Evolutionary conservation across 2,329 filamentous ascomycete genomes (phyloP).

Genomic region (Ophiocordyceps camponoti-leonardi): DNA sequence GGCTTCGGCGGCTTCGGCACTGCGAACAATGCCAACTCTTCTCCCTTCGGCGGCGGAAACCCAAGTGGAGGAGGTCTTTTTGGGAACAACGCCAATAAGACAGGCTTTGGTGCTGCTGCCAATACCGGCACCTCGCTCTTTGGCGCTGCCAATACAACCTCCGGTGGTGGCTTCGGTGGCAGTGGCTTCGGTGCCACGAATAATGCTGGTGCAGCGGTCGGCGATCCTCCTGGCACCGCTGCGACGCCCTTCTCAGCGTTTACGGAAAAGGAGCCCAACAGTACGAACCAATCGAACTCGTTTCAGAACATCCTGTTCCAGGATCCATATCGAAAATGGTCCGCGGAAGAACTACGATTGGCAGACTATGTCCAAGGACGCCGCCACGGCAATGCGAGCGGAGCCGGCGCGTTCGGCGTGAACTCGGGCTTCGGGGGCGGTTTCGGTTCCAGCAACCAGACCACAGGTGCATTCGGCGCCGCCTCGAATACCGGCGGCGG

Average conservation of each 20-base stretch:
- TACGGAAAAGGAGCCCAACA: conserved; percentile 55
- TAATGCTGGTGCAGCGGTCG: conserved; percentile 31
- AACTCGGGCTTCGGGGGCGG: conserved; percentile 33
- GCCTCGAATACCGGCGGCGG: conserved; percentile 12
- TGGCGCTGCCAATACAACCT: conserved; percentile 18
- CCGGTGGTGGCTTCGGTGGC: conserved; percentile 14
- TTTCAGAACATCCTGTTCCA: conserved; percentile 71
- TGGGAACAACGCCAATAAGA: conserved; percentile 25
- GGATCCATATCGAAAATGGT: conserved; percentile 74
- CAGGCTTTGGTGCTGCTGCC: conserved; percentile 28
- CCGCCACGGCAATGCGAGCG: conserved; percentile 65
- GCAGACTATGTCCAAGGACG: conserved; percentile 82
- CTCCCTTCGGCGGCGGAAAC: conserved; percentile 22
- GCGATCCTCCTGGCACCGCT: conserved; percentile 52
- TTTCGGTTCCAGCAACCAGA: conserved; percentile 22
- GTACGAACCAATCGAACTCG: conserved; percentile 31
- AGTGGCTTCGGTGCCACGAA: conserved; percentile 24
- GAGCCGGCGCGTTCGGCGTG: conserved; percentile 71
- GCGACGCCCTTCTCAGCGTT: conserved; percentile 50
- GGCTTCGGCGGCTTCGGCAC: conserved; percentile 24
- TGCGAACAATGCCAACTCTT: conserved; percentile 14
- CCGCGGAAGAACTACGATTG: conserved; percentile 66
- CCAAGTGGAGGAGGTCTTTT: conserved; percentile 31
- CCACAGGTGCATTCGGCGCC: conserved; percentile 28
- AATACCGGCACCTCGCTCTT: conserved; percentile 28